Evolutionary conservation across 805 yeast genomes (phyloP), one percentile per base, ranked within the genome.

Genomic region (Candida schatavii): DNA sequence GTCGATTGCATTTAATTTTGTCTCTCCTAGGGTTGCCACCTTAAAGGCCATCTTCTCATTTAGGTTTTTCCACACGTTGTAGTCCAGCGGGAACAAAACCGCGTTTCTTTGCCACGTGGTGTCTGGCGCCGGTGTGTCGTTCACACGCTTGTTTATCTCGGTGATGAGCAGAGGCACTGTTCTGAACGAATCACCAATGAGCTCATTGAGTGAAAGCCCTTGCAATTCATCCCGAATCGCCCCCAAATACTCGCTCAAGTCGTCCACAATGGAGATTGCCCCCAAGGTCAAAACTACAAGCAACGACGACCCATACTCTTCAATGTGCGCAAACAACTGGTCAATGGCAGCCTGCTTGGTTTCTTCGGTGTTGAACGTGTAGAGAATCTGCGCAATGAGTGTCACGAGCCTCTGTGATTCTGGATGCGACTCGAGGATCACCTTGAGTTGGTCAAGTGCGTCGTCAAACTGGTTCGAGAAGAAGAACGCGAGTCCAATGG

Each of bases 291-390:
- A 61, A 0, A 87, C 82, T 2, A 86, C 79, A 19, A 79, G 54
- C 35, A 88, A 62, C 2, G 89, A 79, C 1, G 85, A 70, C 0
- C 95, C 96, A 43, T 75, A 61, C 3, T 64, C 68, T 45, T 77
- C 83, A 31, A 89, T 78, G 51, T 74, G 79, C 19, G 75, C 72
- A 50, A 85, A 83, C 34, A 91, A 62, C 59, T 88, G 96, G 51
- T 89, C 96, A 36, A 86, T 55, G 0, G 97, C 96, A 1, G 89
- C 90, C 47, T 81, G 84, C 44, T 80, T 82, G 1, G 93, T 80
- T 4, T 85, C 93, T n/a, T 76, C 80, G 0, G 80, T 76, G n/a
- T 80, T 85, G 43, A 78, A 77, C 2, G 88, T 87, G 66, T 83
- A 85, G 38, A 93, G 68, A 0, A 90, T 84, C 55, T 89, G 95